Evolutionary conservation across 2,329 filamentous ascomycete genomes (phyloP).

Genomic region (Phialocephala subalpina): DNA sequence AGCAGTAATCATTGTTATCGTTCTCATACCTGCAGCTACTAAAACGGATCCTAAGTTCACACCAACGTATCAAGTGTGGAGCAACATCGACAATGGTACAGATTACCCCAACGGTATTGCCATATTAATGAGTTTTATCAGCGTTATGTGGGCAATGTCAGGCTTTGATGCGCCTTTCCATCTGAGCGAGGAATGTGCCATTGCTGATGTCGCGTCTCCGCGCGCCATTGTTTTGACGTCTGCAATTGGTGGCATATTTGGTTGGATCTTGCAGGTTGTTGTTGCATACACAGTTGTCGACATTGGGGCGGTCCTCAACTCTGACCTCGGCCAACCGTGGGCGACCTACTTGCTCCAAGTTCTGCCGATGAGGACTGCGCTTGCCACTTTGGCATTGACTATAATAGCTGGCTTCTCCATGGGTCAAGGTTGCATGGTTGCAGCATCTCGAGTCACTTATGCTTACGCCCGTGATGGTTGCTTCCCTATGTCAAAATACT

Average conservation of each 20-base stretch:
- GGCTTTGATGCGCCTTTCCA: slow-evolving; percentile 77
- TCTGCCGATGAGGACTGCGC: slow-evolving; percentile 63
- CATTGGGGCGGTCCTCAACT: slow-evolving; percentile 62
- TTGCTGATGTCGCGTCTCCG: slow-evolving; percentile 74
- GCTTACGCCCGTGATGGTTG: slow-evolving; percentile 74
- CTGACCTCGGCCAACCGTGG: slow-evolving; percentile 72
- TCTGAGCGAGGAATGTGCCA: slow-evolving; percentile 76
- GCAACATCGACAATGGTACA: slow-evolving; percentile 68
- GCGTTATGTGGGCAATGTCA: slow-evolving; percentile 74
- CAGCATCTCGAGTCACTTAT: slow-evolving; percentile 69
- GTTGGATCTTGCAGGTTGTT: slow-evolving; percentile 78
- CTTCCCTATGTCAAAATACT: slow-evolving; percentile 65
- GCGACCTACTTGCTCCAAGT: slow-evolving; percentile 73
- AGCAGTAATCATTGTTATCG: slow-evolving; percentile 70
- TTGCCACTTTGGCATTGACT: slow-evolving; percentile 66
- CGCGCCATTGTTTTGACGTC: slow-evolving; percentile 77
- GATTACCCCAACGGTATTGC: slow-evolving; percentile 73
- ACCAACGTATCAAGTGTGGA: slow-evolving; percentile 67
- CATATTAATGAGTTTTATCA: slow-evolving; percentile 75
- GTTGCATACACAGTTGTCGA: slow-evolving; percentile 73
- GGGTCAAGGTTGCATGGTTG: slow-evolving; percentile 76
- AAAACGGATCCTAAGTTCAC: slow-evolving; percentile 62
- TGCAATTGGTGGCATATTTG: slow-evolving; percentile 69
- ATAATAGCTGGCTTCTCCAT: slow-evolving; percentile 73
- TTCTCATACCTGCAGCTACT: slow-evolving; percentile 67